phyloP scores from a whole-genome alignment of 2,329 filamentous ascomycete genomes.

The Cercospora sp. region DNA sequence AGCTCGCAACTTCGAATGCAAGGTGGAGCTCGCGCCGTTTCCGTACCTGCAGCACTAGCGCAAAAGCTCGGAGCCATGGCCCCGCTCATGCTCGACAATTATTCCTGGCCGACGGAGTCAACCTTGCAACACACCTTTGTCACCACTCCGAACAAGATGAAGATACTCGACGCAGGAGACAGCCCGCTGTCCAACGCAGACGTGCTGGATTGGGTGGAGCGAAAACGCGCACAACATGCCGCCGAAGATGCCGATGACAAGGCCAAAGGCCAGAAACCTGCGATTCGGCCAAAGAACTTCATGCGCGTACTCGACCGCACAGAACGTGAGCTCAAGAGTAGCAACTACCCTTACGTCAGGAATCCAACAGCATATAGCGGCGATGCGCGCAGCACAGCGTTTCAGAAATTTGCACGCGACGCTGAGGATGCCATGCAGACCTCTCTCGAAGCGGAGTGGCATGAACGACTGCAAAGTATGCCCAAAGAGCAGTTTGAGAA shows the following conservation, averaged over 20 bases:
- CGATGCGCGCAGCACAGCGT: constrained; percentile 26
- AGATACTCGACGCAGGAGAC: constrained; percentile 41
- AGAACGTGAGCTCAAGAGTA: constrained; percentile 34
- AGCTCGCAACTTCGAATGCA: neutral
- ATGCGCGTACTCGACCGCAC: constrained; percentile 34
- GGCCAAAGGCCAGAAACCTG: constrained; percentile 24
- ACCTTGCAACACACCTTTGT: neutral
- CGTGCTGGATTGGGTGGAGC: constrained; percentile 37
- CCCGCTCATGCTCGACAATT: neutral
- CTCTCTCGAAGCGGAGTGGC: constrained; percentile 33
- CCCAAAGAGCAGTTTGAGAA: constrained; percentile 31
- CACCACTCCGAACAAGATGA: constrained; percentile 23
- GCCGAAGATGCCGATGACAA: constrained; percentile 35
- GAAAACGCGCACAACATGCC: constrained; percentile 36
- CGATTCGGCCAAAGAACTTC: constrained; percentile 36
- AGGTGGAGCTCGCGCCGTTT: neutral
- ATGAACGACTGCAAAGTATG: constrained; percentile 26
- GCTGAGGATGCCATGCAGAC: constrained; percentile 30
- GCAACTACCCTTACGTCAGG: constrained; percentile 34
- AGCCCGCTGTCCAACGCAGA: constrained; percentile 39
- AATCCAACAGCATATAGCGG: constrained; percentile 35
- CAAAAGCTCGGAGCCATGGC: neutral
- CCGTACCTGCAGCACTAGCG: constrained; percentile 1
- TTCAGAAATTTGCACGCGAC: constrained; percentile 29
- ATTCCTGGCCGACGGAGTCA: neutral